A percentile compares a stretch with the other conserved stretches of the same genome.
These are phyloP conservation scores for Lipomyces yamadae DNA, from an alignment of 805 yeast genomes.

Conservation along the genomic window DNA sequence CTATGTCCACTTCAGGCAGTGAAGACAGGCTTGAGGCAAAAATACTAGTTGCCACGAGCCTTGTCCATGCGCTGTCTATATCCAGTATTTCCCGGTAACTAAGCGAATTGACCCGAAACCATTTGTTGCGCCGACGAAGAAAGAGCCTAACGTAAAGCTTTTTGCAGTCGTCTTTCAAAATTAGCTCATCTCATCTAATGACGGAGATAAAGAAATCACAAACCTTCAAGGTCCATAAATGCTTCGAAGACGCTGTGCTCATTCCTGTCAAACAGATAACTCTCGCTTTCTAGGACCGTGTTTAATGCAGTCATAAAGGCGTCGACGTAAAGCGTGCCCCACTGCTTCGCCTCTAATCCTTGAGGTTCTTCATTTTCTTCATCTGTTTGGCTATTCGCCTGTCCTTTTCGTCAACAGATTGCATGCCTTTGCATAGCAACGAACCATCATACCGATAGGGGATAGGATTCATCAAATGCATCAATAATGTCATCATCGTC, in stretches of 20 bases:
- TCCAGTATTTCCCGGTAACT: conserved; percentile 29
- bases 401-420: not conserved
- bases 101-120: conserved; percentile 30
- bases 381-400: not conserved
- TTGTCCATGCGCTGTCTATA: conserved; percentile 16
- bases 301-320: conserved; percentile 29
- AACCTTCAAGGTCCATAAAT: conserved; percentile 27
- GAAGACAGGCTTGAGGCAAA: conserved; percentile 8
- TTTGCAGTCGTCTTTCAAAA: conserved; percentile 22
- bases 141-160: conserved; percentile 35
- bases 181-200: not conserved
- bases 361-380: conserved; percentile 4
- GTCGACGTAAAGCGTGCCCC: conserved; percentile 32
- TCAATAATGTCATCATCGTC: not conserved
- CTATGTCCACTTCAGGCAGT: conserved; percentile 1
- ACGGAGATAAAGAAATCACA: not conserved
- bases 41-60: conserved; percentile 6
- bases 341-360: not conserved
- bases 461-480: not conserved
- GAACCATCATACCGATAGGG: not conserved
- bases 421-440: not conserved
- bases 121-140: conserved; percentile 27
- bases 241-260: conserved; percentile 27
- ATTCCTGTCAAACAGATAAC: conserved; percentile 26
- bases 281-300: conserved; percentile 31